Evolutionary conservation across 139 green algal genomes (phyloP).

Genomic region (Coelastrella sp.): DNA sequence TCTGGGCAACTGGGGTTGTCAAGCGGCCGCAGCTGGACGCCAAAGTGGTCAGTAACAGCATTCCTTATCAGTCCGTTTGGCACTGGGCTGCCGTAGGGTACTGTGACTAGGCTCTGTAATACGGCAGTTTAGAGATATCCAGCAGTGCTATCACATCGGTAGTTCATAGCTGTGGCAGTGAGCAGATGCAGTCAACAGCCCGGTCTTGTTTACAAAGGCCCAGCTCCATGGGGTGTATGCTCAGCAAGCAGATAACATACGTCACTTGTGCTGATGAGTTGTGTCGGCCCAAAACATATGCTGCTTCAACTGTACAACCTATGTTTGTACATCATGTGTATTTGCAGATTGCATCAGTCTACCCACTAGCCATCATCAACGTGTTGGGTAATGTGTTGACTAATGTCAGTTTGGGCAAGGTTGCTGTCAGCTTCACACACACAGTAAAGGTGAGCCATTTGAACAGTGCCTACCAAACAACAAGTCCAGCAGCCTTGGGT

Average conservation of each 20-base stretch:
- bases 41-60: slow-evolving; percentile 54
- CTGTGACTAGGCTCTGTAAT: too few species aligned
- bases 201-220: too few species aligned
- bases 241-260: not conserved
- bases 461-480: too few species aligned
- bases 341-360: slow-evolving; percentile 78
- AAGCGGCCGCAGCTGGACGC: slow-evolving; percentile 72
- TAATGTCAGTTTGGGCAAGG: slow-evolving; percentile 95
- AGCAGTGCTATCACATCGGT: too few species aligned
- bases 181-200: not conserved
- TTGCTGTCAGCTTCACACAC: slow-evolving; percentile 99
- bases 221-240: not conserved
- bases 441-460: slow-evolving; percentile 92
- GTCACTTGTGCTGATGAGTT: not conserved
- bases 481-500: too few species aligned
- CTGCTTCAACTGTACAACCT: not conserved
- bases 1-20: slow-evolving; percentile 83
- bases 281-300: too few species aligned
- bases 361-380: slow-evolving; percentile 95
- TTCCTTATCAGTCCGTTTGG: not conserved
- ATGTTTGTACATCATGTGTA: not conserved
- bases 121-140: too few species aligned
- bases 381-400: slow-evolving; percentile 98
- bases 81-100: too few species aligned
- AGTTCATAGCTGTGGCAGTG: too few species aligned